Percentiles rank a stretch among this genome's conserved stretches.
phyloP scores from a whole-genome alignment of 495 filamentous ascomycete genomes.

The Annulohypoxylon bovei region DNA sequence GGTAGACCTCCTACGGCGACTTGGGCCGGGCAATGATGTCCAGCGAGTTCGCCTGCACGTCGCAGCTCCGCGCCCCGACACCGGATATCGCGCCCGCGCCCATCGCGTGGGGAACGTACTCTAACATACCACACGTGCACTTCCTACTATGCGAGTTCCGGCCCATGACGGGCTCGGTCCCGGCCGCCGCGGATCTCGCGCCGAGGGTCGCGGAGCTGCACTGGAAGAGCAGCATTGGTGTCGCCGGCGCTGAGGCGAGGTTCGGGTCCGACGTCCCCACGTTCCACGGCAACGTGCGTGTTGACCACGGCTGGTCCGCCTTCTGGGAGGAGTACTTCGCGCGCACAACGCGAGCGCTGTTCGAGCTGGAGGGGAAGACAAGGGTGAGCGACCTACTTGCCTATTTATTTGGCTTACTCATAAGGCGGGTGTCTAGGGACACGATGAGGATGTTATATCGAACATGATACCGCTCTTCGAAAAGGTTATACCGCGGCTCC shows the following conservation, averaged over 20 bases:
- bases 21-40: conserved; percentile 24
- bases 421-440: conserved; percentile 9
- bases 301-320: conserved; percentile 22
- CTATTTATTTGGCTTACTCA: not conserved
- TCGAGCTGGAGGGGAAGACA: conserved; percentile 16
- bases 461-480: conserved; percentile 40
- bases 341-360: conserved; percentile 24
- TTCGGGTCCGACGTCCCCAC: conserved; percentile 31
- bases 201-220: conserved; percentile 24
- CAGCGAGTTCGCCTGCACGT: conserved; percentile 26
- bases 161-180: conserved; percentile 14
- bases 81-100: conserved; percentile 15
- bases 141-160: conserved; percentile 39
- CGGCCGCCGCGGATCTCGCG: not conserved
- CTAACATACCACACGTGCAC: conserved; percentile 12
- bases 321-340: conserved; percentile 36
- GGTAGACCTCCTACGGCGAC: conserved; percentile 15
- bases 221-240: not conserved
- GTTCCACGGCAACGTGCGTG: conserved; percentile 34
- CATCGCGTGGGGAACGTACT: conserved; percentile 21
- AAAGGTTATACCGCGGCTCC: conserved; percentile 53
- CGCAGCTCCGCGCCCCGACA: not conserved
- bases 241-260: not conserved
- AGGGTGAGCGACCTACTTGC: conserved; percentile 10
- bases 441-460: conserved; percentile 22